Base-by-base conservation (phyloP, 345 rosid genomes). In the Turnera subulata region DNA sequence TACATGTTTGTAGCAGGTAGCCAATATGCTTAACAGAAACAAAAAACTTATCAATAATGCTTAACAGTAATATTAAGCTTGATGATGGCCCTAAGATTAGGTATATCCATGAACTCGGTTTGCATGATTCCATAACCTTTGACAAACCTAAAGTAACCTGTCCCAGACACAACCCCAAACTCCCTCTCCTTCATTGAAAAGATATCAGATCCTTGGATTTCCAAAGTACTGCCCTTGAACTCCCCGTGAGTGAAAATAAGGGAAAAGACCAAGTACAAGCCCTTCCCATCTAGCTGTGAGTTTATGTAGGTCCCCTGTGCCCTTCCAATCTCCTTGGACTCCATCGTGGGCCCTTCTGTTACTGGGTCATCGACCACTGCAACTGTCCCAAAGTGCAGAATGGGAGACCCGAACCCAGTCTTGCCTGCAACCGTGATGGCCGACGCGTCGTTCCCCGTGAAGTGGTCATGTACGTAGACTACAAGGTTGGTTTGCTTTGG, bases 281-380 rank as follows among this genome's bases (percentile, higher is more conserved):
- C 77, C 64, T 76, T 79, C 18, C 84, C 81, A 43, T 76, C 77
- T 2, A 68, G 49, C 51, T 79, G 81, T 7, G 78, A 76, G 68
- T 76, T 76, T 21, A 73, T 56, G 40, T 79, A 79, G 16, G 60
- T 20, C 10, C 81, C 81, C 57, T 79, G 84, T 0, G 79, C 84
- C 5, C 79, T 68, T 6, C 81, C 76, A 14, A 79, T 73, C 47
- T 67, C 64, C 19, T 47, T 73, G 17, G 84, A 76, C 53, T 73
- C 71, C 0, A 57, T 40, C 16, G 52, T 58, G 5, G 84, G 81
- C n/a, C 81, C 81, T 17, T 73, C 73, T 0, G 80, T 79, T 11
- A 79, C 77, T 15, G 58, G 72, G 51, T 73, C 78, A 51, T 79
- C 84, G 2, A 73, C 80, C 1, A 60, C 75, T 4, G 75, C 77